Evolutionary conservation across 805 yeast genomes (phyloP), one percentile per base, ranked within the genome.

Genomic region (Blastobotrys muscicola): DNA sequence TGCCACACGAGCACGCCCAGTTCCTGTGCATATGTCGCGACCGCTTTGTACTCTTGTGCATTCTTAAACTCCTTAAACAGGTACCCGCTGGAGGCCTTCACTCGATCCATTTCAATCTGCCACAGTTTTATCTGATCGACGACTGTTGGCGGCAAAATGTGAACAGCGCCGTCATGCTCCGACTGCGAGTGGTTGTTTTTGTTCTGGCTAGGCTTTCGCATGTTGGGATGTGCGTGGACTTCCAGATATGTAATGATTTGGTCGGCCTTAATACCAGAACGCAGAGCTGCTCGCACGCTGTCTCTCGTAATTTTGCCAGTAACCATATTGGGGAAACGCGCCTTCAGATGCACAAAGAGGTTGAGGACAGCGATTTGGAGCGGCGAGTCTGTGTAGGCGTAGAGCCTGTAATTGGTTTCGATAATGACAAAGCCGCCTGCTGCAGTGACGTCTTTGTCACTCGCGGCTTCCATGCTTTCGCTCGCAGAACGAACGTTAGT

Each of bases 101-200:
- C 85, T 64, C 99, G 75, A 61, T 92, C 97, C 66, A 89, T 65
- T 60, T 92, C 99, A 47, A 92, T 69, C 66, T 92, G 97, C 99
- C 99, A 92, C 42, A 92, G 70, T 58, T 80, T 81, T 53, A 92
- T 85, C 61, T 92, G 99, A 63, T 92, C 99, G 1, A 85, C 84
- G n/a, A 92, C 95, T 0, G 95, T 92, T 0, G 97, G 95, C 3
- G 97, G 97, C 9, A 92, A 80, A 80, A 46, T 78, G 59, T 51
- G 78, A 4, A 6, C 6, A 6, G 6, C 26, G 26, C 26, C 26
- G 26, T 20, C 26, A 4, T 20, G 26, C 26, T 20, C 26, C 6
- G 26, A 20, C 26, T 20, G 26, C 6, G 6, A 20, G 6, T 20
- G 26, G 74, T 49, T 72, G 10, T 66, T 67, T 4, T 66, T 59